Evolutionary conservation across 176 grass and related monocot genomes (phyloP), one percentile per base, ranked within the genome.

Genomic region (Oryza punctata): DNA sequence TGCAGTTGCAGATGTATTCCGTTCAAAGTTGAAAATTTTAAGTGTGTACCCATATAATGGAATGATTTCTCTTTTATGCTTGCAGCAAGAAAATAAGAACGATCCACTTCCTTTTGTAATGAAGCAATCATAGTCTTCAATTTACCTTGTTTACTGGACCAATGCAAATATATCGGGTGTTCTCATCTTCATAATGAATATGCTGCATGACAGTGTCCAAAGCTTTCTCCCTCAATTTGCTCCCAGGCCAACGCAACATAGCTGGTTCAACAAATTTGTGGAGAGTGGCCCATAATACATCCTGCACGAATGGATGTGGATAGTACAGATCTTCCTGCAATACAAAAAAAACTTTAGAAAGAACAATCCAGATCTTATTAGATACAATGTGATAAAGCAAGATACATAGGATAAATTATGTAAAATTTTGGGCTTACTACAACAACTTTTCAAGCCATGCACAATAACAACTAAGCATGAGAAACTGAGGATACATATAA

Each of bases 111-210:
- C 1, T 68, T 81, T 33, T 63, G 37, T 47, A 69, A 60, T 61
- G 38, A 67, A 47, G 33, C 24, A 83, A 83, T 29, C 5, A 79
- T 63, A 78, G 23, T 38, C 40, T 46, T 87, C 75, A 83, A 32
- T 30, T 89, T 91, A 95, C 93, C 93, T 99, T 99, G 87, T 96
- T 96, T 50, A 99, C 96, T 69, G 93, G 91, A 92, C 96, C 96
- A 76, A 94, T 96, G 85, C 96, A 99, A 76, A 96, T 84, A 70
- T 99, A 99, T 76, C 93, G 83, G 63, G 91, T 99, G 81, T 96
- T 99, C 70, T 94, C 96, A 89, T 99, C 96, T 85, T 99, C 96
- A 86, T 99, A 99, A 82, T 96, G 96, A 87, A 99, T 84, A 76
- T 99, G 96, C 63, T 96, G 77, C 59, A 99, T 99, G 44, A 77